Conservation (phyloP, 2,329 filamentous ascomycete species). For the Penicillium hesseltinei region DNA sequence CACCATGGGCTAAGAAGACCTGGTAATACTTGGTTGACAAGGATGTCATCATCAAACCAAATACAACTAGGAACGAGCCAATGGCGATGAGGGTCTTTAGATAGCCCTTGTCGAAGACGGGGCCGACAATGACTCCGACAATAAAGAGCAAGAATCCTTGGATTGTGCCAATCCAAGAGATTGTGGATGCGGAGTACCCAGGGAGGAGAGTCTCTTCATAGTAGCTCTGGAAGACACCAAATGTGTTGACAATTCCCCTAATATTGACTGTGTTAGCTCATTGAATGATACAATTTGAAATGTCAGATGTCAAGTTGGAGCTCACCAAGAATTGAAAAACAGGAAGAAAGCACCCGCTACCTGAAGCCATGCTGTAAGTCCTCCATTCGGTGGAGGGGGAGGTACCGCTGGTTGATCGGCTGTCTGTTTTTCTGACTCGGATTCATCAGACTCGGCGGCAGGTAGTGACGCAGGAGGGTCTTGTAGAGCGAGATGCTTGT, state of each 20-base stretch:
- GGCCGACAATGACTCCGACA: conserved; percentile 46
- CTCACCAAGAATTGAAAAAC: conserved; percentile 27
- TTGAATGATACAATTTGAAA: background rate
- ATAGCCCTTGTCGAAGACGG: conserved; percentile 50
- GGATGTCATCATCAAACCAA: conserved; percentile 53
- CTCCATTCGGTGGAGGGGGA: conserved; percentile 19
- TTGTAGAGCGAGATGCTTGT: background rate
- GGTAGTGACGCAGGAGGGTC: background rate
- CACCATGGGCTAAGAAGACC: conserved; percentile 35
- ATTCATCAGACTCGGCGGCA: background rate
- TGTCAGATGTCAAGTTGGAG: background rate
- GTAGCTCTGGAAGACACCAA: conserved; percentile 50
- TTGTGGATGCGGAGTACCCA: conserved; percentile 27
- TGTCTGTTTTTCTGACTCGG: background rate
- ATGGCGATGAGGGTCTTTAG: conserved; percentile 42
- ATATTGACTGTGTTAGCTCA: background rate
- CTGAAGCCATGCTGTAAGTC: conserved; percentile 22
- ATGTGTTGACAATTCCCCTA: conserved; percentile 41
- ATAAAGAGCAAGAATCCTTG: conserved; percentile 50
- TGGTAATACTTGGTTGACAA: conserved; percentile 49
- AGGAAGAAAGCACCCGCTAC: conserved; percentile 23
- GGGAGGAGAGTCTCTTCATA: conserved; percentile 33
- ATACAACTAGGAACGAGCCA: conserved; percentile 45
- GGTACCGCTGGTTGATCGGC: background rate
- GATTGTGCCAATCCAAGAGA: conserved; percentile 50